Evolutionary conservation across 2,329 filamentous ascomycete species (phyloP).

Genomic region (Claviceps sorghi): DNA sequence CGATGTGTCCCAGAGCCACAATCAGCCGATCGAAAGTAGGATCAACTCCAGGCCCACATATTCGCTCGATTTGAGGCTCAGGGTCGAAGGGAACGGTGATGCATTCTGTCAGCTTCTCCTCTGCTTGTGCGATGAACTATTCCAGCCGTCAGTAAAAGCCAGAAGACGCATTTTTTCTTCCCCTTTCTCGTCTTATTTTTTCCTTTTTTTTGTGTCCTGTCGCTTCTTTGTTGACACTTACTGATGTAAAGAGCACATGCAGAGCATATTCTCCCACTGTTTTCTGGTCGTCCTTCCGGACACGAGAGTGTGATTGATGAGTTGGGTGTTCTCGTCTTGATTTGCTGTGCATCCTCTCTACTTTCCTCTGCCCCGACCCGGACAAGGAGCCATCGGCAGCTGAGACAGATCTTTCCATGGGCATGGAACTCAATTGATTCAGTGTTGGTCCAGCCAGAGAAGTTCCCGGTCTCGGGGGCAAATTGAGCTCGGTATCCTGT

Average conservation of each 20-base stretch:
- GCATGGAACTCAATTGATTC: constrained; percentile 9
- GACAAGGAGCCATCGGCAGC: constrained; percentile 29
- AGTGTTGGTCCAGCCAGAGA: constrained; percentile 28
- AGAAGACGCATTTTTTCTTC: constrained; percentile 1
- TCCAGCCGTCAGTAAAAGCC: constrained; percentile 4
- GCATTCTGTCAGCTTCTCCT: constrained; percentile 85
- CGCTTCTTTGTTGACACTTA: constrained; percentile 25
- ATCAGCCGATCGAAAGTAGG: constrained; percentile 88
- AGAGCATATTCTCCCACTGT: constrained; percentile 97
- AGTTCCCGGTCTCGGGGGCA: constrained; percentile 29
- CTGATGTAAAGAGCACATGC: constrained; percentile 88
- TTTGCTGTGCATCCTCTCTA: constrained; percentile 51
- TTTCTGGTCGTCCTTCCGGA: constrained; percentile 62
- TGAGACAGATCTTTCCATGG: constrained; percentile 32
- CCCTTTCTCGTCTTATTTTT: background rate
- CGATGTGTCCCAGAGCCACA: constrained; percentile 82
- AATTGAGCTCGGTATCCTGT: constrained; percentile 28
- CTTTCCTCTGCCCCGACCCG: constrained; percentile 34
- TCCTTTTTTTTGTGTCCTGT: background rate
- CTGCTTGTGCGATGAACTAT: constrained; percentile 86
- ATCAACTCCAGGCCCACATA: constrained; percentile 84
- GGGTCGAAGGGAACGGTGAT: constrained; percentile 65
- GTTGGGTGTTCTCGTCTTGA: constrained; percentile 57
- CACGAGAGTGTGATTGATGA: constrained; percentile 61
- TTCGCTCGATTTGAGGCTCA: constrained; percentile 71